phyloP scores from a whole-genome alignment of 192 early-diverging fungal species.

The Coemansia sp. region DNA sequence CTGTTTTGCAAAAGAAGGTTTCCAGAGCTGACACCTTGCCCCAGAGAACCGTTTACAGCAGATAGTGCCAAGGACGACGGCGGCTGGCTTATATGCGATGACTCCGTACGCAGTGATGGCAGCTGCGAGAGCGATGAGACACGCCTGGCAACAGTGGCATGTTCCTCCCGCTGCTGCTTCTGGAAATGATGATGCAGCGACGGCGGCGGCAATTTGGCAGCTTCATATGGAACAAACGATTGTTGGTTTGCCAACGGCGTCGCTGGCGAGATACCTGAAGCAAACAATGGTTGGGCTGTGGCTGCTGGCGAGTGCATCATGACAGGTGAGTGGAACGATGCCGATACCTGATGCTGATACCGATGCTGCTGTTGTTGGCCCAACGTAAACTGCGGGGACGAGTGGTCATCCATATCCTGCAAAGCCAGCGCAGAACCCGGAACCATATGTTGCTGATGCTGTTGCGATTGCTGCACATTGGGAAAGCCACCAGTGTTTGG shows the following conservation, averaged over 20 bases:
- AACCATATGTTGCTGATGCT: neutral
- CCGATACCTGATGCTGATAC: neutral
- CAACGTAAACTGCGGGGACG: neutral
- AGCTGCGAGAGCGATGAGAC: conserved; percentile 51
- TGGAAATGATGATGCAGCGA: conserved; percentile 23
- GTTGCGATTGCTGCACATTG: neutral
- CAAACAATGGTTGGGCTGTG: neutral
- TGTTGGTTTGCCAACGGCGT: neutral
- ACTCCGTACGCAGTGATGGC: conserved; percentile 24
- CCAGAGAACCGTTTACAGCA: neutral
- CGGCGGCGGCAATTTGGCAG: neutral
- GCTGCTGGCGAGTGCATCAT: conserved; percentile 6
- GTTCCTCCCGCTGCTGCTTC: conserved; percentile 26
- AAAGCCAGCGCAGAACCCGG: conserved; percentile 3
- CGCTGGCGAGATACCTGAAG: neutral
- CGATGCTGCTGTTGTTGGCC: neutral
- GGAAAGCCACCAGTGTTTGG: neutral
- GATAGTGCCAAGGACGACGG: neutral
- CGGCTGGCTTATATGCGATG: neutral
- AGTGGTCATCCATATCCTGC: conserved; percentile 9
- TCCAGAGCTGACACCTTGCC: neutral
- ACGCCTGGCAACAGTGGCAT: conserved; percentile 33
- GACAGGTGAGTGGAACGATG: neutral
- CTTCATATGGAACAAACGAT: neutral
- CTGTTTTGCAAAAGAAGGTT: conserved; percentile 7